Base-by-base conservation (phyloP, 176 grass and related monocot species). In the Zizania latifolia region DNA sequence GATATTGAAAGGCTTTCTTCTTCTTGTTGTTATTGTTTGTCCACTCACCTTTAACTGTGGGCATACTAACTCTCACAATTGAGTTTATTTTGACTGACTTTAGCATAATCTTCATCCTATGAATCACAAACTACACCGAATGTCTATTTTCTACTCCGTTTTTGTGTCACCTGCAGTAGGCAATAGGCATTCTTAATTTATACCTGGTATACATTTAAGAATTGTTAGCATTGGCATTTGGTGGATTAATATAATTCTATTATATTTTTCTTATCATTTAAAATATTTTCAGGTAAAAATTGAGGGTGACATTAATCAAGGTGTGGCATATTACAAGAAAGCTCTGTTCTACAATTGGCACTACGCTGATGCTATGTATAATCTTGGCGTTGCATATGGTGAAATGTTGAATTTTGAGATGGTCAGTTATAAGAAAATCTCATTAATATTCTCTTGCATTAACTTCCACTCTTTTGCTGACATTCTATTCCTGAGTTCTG, bases 271-370 rank as follows among this genome's bases (percentile, higher is more conserved):
- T 41, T 53, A 80, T 62, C 48, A 63, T 81, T 66, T 59, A 48
- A 71, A 74, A 55, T 61, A 26, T 50, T 10, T n/a, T 71, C 59
- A 97, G 94, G 94, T 93, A 68, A 97, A 97, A 84, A 80, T 91
- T 27, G 94, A 97, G 82, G 94, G 94, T 57, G 88, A 97, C 57
- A 83, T 97, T 82, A 91, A 89, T 80, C 86, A n/a, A n/a, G n/a
- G n/a, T n/a, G n/a, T n/a, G n/a, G n/a, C n/a, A n/a, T n/a, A n/a
- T n/a, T n/a, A n/a, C n/a, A n/a, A n/a, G n/a, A n/a, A n/a, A n/a
- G n/a, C n/a, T n/a, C n/a, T n/a, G n/a, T n/a, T n/a, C n/a, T n/a
- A n/a, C n/a, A n/a, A n/a, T n/a, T n/a, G n/a, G n/a, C n/a, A n/a
- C n/a, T n/a, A n/a, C n/a, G n/a, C n/a, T n/a, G n/a, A n/a, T n/a